Evolutionary conservation across 495 filamentous ascomycete genomes (phyloP), one percentile per base, ranked within the genome.

Genomic region (Hypoxylon perforatum): DNA sequence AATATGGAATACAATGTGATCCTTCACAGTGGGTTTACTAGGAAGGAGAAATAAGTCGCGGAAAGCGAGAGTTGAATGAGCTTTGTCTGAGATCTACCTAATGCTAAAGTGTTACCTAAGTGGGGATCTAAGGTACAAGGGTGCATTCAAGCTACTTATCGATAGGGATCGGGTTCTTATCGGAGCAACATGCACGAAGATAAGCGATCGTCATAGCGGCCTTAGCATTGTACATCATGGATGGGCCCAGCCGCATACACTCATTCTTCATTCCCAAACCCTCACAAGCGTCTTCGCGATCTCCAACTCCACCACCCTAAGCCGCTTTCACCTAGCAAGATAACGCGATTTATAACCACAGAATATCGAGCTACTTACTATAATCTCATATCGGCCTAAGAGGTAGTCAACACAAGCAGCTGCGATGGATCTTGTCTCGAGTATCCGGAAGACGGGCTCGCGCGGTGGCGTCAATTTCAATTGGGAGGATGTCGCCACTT

Each of bases 401-500:
- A n/a, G n/a, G n/a, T n/a, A 19, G 30, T 15, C 30, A 14, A 17
- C 22, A 1, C 4, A 12, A 3, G 33, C 4, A 23, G 1, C 21
- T 21, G 77, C 44, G 50, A 99, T 99, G 95, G 95, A 99, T 85
- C 87, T 99, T 52, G 87, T 99, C 50, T 92, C 94, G 25, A 88
- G 91, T 18, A 87, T 99, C 49, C 91, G 94, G 65, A 98, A 99
- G 81, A 88, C 92, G 75, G 94, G 94, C 64, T 97, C 92, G 53
- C 91, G 95, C 68, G 95, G 95, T 69, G 95, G 95, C 72, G 90
- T 87, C 79, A 92, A 96, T 75, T 98, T 99, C 85, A 92, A 88
- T 80, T 98, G 95, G 95, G 90, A 94, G 64, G 92, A 97, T 71
- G 95, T 99, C 73, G 90, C 94, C 69, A 86, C 84, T 50, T 94